Conservation (phyloP, 345 rosid species). For the Melastoma malabathricum region DNA sequence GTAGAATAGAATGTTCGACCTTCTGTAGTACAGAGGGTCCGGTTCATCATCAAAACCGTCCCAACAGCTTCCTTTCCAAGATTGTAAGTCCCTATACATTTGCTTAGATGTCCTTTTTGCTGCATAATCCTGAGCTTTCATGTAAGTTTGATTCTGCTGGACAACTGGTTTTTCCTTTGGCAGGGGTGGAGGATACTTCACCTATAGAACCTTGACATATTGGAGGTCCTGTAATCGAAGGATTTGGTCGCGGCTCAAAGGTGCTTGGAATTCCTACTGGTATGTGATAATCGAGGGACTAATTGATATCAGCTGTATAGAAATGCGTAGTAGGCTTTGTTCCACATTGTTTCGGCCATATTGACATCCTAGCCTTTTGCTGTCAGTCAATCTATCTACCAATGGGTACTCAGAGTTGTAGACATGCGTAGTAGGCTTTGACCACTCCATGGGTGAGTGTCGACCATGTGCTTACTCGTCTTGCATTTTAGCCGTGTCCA, state of each 20-base stretch:
- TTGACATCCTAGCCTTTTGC: constrained; percentile 3
- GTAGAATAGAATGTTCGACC: too few species aligned
- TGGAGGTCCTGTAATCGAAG: constrained; percentile 81
- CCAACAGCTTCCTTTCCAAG: constrained; percentile 89
- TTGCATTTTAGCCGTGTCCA: too few species aligned
- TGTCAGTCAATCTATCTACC: constrained; percentile 74
- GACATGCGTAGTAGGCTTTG: too few species aligned
- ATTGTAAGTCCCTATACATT: constrained; percentile 40
- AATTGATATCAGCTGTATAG: too few species aligned
- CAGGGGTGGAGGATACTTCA: constrained; percentile 85
- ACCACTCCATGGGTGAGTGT: constrained; percentile 91
- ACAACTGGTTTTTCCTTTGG: constrained; percentile 15
- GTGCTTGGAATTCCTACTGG: constrained; percentile 97
- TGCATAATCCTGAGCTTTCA: constrained; percentile 1
- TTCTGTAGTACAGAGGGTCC: too few species aligned
- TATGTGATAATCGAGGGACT: constrained; percentile 6
- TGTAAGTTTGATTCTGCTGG: not conserved
- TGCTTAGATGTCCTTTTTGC: not conserved
- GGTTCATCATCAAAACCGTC: too few species aligned
- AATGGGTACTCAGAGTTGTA: constrained; percentile 40
- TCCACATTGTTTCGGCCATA: not conserved
- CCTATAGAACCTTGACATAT: constrained; percentile 75
- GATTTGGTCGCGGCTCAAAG: constrained; percentile 91
- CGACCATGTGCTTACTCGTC: not conserved
- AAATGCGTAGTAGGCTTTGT: too few species aligned